Evolutionary conservation across 768 basidiomycete species (phyloP).

Genomic region (Dioszegia crocea): DNA sequence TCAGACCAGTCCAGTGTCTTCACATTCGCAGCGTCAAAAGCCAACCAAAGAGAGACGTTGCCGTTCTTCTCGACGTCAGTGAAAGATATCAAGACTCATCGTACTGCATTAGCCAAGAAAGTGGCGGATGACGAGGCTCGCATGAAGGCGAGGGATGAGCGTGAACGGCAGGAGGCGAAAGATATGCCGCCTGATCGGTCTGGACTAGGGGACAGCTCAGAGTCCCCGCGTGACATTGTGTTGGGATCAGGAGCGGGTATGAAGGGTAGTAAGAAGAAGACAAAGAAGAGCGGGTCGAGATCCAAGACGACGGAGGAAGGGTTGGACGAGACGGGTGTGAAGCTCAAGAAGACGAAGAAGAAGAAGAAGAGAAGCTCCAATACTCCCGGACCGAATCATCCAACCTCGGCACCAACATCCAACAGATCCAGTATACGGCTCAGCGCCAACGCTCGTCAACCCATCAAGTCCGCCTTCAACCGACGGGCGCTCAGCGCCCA

Average conservation of each 20-base stretch:
- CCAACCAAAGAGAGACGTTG: background rate
- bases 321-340: background rate
- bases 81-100: slow-evolving; percentile 5
- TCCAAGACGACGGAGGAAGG: slow-evolving; percentile 8
- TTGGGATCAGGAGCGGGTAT: background rate
- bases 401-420: background rate
- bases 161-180: background rate
- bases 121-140: background rate
- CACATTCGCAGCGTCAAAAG: slow-evolving; percentile 4
- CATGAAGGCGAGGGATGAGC: background rate
- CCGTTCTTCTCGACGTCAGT: slow-evolving; percentile 4
- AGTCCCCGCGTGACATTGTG: background rate
- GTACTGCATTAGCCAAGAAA: background rate
- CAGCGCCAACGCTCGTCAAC: background rate
- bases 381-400: background rate
- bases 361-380: slow-evolving; percentile 5
- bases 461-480: background rate
- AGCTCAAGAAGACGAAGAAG: slow-evolving; percentile 6
- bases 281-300: slow-evolving; percentile 15
- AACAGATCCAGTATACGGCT: background rate
- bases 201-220: background rate
- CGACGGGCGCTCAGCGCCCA: background rate
- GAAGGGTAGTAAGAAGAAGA: slow-evolving; percentile 1
- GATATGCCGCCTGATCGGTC: background rate
- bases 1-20: slow-evolving; percentile 5